Percentiles rank a stretch among this genome's conserved stretches.
phyloP scores from a whole-genome alignment of 495 filamentous ascomycete genomes.

The Tetracladium marchalianum region DNA sequence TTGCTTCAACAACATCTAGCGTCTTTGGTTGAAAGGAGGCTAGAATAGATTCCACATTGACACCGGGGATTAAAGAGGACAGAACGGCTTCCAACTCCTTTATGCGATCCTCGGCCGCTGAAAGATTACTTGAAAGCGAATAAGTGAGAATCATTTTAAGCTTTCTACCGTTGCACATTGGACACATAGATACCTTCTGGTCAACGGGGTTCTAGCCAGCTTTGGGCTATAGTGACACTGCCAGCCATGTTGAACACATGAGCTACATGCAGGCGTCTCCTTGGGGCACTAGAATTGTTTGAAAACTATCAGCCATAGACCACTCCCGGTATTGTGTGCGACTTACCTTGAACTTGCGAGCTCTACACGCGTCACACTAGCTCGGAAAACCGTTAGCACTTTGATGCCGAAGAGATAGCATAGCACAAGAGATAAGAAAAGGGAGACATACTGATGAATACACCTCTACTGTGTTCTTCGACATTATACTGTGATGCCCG shows the following conservation, averaged over 20 bases:
- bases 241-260: conserved; percentile 35
- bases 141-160: not conserved
- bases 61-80: conserved; percentile 33
- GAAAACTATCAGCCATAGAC: not conserved
- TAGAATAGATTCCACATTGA: conserved; percentile 17
- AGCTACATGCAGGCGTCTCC: conserved; percentile 33
- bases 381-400: too few species aligned
- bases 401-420: too few species aligned
- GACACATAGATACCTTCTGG: conserved; percentile 29
- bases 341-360: conserved; percentile 38
- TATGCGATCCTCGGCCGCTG: conserved; percentile 39
- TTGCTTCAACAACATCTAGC: conserved; percentile 16
- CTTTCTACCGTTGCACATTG: not conserved
- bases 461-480: too few species aligned
- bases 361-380: conserved; percentile 39
- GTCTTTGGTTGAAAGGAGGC: conserved; percentile 4
- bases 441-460: too few species aligned
- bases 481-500: too few species aligned
- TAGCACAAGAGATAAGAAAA: too few species aligned
- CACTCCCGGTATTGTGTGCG: not conserved
- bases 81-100: conserved; percentile 36
- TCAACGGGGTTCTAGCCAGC: conserved; percentile 35
- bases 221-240: conserved; percentile 42
- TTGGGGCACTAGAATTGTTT: conserved; percentile 33
- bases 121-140: conserved; percentile 31